Percentiles rank a stretch among this genome's conserved stretches.
Conservation (phyloP, 2,329 filamentous ascomycete species). For the Blumeria graminis region DNA sequence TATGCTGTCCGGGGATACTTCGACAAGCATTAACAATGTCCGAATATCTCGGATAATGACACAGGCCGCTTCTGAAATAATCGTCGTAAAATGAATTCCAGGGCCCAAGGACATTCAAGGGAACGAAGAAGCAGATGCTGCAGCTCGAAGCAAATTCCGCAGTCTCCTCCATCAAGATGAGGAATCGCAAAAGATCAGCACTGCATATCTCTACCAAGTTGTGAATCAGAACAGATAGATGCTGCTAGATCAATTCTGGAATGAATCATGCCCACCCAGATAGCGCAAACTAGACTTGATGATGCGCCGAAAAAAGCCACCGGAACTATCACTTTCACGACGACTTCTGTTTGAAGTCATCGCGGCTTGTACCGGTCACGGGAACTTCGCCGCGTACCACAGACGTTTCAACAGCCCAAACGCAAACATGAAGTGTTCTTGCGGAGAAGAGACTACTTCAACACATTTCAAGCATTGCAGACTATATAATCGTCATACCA, state of each 20-base stretch:
- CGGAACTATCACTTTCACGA: background rate
- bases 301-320: background rate
- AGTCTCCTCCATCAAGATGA: too few species aligned
- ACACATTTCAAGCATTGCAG: background rate
- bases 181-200: background rate
- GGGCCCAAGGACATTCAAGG: background rate
- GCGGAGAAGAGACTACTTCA: background rate
- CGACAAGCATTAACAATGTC: background rate
- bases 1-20: background rate
- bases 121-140: background rate
- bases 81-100: background rate
- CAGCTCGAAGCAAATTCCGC: background rate
- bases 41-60: too few species aligned
- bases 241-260: background rate
- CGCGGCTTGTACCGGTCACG: background rate
- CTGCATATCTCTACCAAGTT: background rate
- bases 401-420: background rate
- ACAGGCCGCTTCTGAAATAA: background rate
- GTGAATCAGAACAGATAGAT: background rate
- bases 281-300: background rate
- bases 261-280: background rate
- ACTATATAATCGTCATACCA: too few species aligned
- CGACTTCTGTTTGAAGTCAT: background rate
- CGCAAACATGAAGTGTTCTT: background rate
- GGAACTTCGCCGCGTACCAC: background rate